These are phyloP conservation scores for Crithidia acanthocephali DNA, from an alignment of 208 protist genomes.

Conservation along the genomic window DNA sequence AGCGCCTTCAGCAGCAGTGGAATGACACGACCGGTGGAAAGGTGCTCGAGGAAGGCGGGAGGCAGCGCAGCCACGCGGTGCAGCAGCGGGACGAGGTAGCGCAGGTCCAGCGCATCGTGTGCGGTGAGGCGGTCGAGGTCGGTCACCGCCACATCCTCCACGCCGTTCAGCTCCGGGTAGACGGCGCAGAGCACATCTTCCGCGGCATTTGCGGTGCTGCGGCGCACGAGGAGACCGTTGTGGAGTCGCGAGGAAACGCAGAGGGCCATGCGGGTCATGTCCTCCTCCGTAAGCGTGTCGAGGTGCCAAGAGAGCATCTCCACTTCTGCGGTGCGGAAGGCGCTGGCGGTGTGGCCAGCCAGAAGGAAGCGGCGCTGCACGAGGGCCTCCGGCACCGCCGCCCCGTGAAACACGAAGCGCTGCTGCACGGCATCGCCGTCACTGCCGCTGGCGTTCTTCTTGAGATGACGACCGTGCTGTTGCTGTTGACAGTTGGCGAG, in stretches of 20 bases:
- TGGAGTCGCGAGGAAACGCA: constrained; percentile 75
- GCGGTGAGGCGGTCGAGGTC: constrained; percentile 44
- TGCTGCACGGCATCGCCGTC: not conserved
- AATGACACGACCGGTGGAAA: constrained; percentile 58
- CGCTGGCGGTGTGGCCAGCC: constrained; percentile 47
- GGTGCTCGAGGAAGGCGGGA: constrained; percentile 32
- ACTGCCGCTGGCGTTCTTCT: not conserved
- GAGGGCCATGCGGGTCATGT: constrained; percentile 56
- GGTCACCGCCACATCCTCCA: constrained; percentile 50
- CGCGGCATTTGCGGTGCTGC: constrained; percentile 4
- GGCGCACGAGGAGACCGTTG: constrained; percentile 56
- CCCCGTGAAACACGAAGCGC: constrained; percentile 35
- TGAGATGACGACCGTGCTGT: not conserved
- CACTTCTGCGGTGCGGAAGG: constrained; percentile 66
- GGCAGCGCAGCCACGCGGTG: constrained; percentile 75
- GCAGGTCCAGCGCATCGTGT: constrained; percentile 60
- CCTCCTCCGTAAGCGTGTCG: constrained; percentile 78
- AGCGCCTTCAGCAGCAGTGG: constrained; percentile 74
- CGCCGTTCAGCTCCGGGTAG: constrained; percentile 67
- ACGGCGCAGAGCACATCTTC: constrained; percentile 64
- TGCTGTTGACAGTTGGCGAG: not conserved
- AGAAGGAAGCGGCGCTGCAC: constrained; percentile 70
- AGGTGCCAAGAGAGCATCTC: constrained; percentile 83
- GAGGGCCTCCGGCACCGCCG: constrained; percentile 50
- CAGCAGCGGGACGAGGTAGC: constrained; percentile 84